phyloP scores from a whole-genome alignment of 768 basidiomycete species.

The Calvatia gigantea region DNA sequence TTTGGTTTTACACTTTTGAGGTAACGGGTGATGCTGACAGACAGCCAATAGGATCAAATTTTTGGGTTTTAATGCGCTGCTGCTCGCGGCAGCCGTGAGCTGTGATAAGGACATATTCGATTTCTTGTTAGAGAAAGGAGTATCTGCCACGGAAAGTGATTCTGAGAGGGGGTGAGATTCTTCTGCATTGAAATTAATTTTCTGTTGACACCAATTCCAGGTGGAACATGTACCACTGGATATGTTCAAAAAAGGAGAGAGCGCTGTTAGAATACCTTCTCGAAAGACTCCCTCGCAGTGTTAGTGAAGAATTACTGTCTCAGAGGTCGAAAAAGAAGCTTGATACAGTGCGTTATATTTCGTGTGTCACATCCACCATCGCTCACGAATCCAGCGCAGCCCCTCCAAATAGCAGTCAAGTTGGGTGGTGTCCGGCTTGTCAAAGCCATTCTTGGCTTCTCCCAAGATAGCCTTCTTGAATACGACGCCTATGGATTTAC shows the following conservation, averaged over 20 bases:
- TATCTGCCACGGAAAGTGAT: constrained; percentile 43
- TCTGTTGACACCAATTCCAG: constrained; percentile 26
- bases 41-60: constrained; percentile 32
- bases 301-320: constrained; percentile 37
- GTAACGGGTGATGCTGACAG: background rate
- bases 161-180: constrained; percentile 36
- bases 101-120: constrained; percentile 37
- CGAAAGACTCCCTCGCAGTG: constrained; percentile 47
- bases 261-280: constrained; percentile 40
- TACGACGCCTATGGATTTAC: constrained; percentile 47
- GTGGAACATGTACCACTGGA: constrained; percentile 55
- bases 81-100: constrained; percentile 35
- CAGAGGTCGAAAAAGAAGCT: constrained; percentile 42
- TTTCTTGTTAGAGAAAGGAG: constrained; percentile 44
- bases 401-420: constrained; percentile 50
- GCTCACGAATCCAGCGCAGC: constrained; percentile 28
- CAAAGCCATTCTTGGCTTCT: constrained; percentile 34
- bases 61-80: constrained; percentile 39
- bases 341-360: constrained; percentile 38
- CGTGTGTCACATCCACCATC: background rate
- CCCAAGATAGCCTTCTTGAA: constrained; percentile 29
- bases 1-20: constrained; percentile 1
- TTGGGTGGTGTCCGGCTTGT: constrained; percentile 24
- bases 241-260: constrained; percentile 26
- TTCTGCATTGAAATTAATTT: background rate